Evolutionary conservation across 331 rosid genomes (phyloP), one percentile per base, ranked within the genome.

Genomic region (Prunus yedoensis): DNA sequence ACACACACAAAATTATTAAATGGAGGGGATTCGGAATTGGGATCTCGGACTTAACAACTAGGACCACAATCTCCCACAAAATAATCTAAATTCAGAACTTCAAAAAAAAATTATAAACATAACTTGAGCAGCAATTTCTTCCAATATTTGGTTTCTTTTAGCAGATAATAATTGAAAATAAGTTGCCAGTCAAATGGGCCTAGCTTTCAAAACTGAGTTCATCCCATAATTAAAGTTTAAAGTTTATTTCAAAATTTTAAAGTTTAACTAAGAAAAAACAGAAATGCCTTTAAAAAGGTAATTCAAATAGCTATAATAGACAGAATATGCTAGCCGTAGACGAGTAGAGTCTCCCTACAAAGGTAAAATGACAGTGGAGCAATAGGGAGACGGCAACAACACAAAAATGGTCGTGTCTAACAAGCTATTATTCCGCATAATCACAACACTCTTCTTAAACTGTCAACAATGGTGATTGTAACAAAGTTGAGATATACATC

Each of bases 381-480:
- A 52, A 18, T 21, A 65, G 51, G 51, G 23, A 79, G 76, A 71
- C 52, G 67, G 73, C n/a, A 53, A 64, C 54, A 58, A 54, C 41
- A 41, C 30, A 71, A 70, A 80, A 80, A 71, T 18, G 38, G 66
- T 17, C 53, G 78, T 74, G 54, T 74, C 66, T 74, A 20, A 67
- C 78, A 86, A 69, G 71, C 76, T 76, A 77, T 66, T 73, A 78
- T 78, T 82, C 85, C 73, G 78, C 83, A 79, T 51, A 20, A 71
- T 59, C 77, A 80, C 76, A 87, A 80, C 83, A 83, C 89, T 84
- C 88, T 83, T 85, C 85, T 77, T 74, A 54, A 84, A 70, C 83
- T 70, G 54, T 72, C 77, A 77, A 87, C 86, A 75, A 73, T 76
- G 78, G 81, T 60, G 77, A 78, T 65, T 83, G 85, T 79, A 84